Conservation (phyloP, 2,329 filamentous ascomycete genomes). For the Lasiodiplodia gonubiensis region DNA sequence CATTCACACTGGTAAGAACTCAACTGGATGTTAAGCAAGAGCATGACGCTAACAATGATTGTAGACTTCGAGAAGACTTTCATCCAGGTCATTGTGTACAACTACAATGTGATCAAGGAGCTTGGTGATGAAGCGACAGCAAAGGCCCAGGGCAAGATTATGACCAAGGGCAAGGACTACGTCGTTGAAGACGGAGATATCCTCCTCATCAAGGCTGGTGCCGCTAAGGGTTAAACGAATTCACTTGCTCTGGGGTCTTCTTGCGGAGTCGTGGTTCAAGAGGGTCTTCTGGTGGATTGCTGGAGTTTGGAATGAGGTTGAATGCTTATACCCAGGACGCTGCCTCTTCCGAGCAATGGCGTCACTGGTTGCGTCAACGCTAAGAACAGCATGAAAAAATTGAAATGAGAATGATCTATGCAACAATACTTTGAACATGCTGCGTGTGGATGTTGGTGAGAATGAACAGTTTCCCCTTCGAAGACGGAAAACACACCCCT, state of each 20-base stretch:
- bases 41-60: constrained; percentile 14
- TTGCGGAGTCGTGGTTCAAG: constrained; percentile 22
- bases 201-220: constrained; percentile 87
- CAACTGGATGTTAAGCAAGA: too few relatives aligned
- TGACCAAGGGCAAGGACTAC: constrained; percentile 99
- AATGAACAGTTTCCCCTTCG: neutral
- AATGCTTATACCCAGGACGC: constrained; percentile 28
- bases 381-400: constrained; percentile 14
- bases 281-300: constrained; percentile 7
- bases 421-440: neutral
- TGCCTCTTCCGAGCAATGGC: constrained; percentile 27
- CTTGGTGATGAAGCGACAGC: constrained; percentile 85
- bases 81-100: constrained; percentile 95
- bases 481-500: neutral
- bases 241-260: constrained; percentile 1
- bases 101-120: constrained; percentile 81
- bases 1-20: constrained; percentile 82
- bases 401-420: constrained; percentile 18
- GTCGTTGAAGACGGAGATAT: constrained; percentile 82
- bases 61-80: constrained; percentile 99
- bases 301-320: constrained; percentile 24
- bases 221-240: constrained; percentile 68
- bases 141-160: constrained; percentile 92
- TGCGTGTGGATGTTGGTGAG: neutral
- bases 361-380: constrained; percentile 25